Evolutionary conservation across 1,284 basidiomycete species (phyloP), one percentile per base, ranked within the genome.

Genomic region (Volvariella volvacea): DNA sequence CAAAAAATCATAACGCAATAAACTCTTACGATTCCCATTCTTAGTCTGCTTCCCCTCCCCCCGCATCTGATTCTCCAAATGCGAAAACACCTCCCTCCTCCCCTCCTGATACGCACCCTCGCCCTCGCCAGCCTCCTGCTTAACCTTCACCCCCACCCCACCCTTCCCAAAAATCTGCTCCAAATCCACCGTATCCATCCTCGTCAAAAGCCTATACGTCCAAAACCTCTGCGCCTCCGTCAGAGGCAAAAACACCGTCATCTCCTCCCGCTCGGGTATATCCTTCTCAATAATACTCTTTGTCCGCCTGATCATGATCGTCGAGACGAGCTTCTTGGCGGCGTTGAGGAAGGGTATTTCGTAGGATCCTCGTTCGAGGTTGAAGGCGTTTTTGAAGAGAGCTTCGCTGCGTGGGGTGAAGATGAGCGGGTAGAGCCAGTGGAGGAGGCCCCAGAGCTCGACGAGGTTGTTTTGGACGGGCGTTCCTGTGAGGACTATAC

Each of bases 391-490:
- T 14, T 65, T 63, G 55, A 82, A 83, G 1, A 66, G 57, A 4
- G 59, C 58, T 44, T 74, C 66, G 0, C 78, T 71, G 3, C 70
- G 51, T 7, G 50, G 43, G 0, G 71, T 77, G 55, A 83, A 82
- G 19, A 81, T 57, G 1, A 50, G 50, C 1, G 80, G 78, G 50
- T 73, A 73, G 12, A 82, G 62, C 70, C 71, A 78, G 48, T 70
- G 73, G n/a, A 78, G 58, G 10, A 78, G 60, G 22, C 65, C 53
- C 78, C 76, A 78, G 8, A 82, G 61, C 53, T 82, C 80, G n/a
- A 68, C 55, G 7, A 82, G 58, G 48, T 83, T 77, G 50, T 82
- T 82, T 49, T 83, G 80, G 0, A 83, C 66, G 0, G 79, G 80
- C 0, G 79, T 82, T 2, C 79, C 79, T 0, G 76, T 80, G 30